Conservation (phyloP, 2,329 filamentous ascomycete species). For the Arthroderma uncinatum region DNA sequence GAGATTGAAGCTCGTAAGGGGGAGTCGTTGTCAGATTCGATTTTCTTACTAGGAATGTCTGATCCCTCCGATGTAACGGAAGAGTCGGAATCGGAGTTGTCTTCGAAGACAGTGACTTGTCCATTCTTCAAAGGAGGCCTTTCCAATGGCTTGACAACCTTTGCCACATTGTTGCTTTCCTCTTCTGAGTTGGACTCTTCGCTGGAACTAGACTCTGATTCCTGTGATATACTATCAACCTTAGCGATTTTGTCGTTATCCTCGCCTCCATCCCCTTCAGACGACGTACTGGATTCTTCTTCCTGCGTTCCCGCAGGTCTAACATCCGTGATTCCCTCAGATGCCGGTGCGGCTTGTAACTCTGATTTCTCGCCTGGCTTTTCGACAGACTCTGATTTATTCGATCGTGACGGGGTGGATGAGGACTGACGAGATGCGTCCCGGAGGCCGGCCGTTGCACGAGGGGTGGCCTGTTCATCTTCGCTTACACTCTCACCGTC, state of each 20-base stretch:
- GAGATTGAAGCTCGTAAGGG: too few relatives aligned
- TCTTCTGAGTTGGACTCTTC: neutral
- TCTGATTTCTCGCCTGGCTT: neutral
- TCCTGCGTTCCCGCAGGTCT: neutral
- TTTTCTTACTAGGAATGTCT: neutral
- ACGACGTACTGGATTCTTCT: neutral
- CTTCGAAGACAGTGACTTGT: neutral
- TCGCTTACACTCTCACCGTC: neutral
- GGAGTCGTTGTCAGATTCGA: too few relatives aligned
- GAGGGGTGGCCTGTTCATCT: neutral
- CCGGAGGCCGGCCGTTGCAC: neutral
- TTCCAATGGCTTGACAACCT: neutral
- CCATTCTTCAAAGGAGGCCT: neutral
- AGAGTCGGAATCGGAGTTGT: neutral
- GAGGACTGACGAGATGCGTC: neutral
- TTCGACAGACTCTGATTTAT: neutral
- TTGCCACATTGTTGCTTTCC: neutral
- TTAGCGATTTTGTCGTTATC: neutral
- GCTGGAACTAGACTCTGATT: neutral
- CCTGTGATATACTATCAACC: neutral
- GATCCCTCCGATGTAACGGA: neutral
- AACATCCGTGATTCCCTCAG: neutral
- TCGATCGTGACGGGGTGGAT: neutral
- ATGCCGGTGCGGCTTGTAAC: neutral
- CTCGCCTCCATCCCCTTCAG: neutral